Percentiles rank a stretch among this genome's conserved stretches.
These are phyloP conservation scores for Dissophora globulifera DNA, from an alignment of 192 early-diverging fungal species.

Conservation along the genomic window DNA sequence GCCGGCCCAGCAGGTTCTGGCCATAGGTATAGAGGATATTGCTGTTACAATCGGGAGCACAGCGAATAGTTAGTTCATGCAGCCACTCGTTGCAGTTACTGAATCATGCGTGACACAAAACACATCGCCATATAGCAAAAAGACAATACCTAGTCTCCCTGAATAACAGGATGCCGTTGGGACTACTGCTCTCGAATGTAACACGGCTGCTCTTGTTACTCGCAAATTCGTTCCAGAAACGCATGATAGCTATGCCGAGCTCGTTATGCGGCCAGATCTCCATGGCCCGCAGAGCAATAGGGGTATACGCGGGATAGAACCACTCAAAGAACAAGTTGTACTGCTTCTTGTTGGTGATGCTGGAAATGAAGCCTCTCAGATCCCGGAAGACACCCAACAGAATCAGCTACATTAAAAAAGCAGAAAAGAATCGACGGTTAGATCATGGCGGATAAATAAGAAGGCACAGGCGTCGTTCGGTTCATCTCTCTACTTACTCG, in stretches of 20 bases:
- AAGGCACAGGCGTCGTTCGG: background rate
- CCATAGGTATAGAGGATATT: conserved; percentile 43
- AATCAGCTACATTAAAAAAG: conserved; percentile 37
- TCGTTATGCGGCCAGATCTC: conserved; percentile 72
- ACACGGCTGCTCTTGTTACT: conserved; percentile 83
- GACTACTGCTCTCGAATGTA: conserved; percentile 84
- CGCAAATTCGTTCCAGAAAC: conserved; percentile 84
- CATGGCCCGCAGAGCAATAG: conserved; percentile 71
- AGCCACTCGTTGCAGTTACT: too few relatives aligned
- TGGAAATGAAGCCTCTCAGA: conserved; percentile 78
- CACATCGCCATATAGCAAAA: background rate
- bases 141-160: conserved; percentile 83
- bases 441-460: background rate
- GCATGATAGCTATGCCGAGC: conserved; percentile 78
- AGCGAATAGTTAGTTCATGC: background rate
- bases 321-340: conserved; percentile 85
- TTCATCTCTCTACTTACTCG: conserved; percentile 29
- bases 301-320: conserved; percentile 80
- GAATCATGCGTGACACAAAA: too few relatives aligned
- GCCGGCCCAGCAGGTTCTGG: conserved; percentile 37
- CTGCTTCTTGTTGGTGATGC: conserved; percentile 67
- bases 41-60: conserved; percentile 1
- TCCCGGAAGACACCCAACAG: conserved; percentile 77
- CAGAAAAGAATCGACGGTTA: background rate
- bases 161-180: conserved; percentile 91